Base-by-base conservation (phyloP, 768 basidiomycete species). In the Crepidotus variabilis region DNA sequence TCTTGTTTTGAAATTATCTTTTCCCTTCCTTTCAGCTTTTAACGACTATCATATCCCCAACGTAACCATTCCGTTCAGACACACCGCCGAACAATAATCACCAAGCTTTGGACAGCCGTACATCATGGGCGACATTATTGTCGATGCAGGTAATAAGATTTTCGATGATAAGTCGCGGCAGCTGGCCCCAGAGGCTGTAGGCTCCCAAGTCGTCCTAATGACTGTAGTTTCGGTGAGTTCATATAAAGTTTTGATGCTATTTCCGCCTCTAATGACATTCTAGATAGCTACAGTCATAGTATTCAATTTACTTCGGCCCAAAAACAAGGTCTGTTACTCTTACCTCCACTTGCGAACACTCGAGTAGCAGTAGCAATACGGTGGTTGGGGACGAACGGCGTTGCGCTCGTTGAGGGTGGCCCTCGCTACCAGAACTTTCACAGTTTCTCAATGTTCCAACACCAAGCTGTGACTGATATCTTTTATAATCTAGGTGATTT, bases 261-360 rank as follows among this genome's bases (percentile, higher is more conserved):
- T 43, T 9, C 36, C 34, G 56, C 35, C 48, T 8, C 28, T 28
- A 28, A 28, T 28, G 28, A 8, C 28, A 28, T 48, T 28, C 34
- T 57, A 90, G 89, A 66, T 82, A 45, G 79, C 76, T 58, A 90
- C 90, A 16, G 73, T 92, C 49, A 59, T 92, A 47, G 73, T 80
- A 36, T 98, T 98, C 75, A 95, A 94, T 63, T 33, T 81, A 54
- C 69, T 98, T 49, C 86, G 96, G 35, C 96, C 96, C 11, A 85
- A 86, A 62, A 95, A 97, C 78, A 93, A 91, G 80, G 90, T 86
- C 65, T 36, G 69, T 64, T 13, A 9, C 43, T 47, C 14, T n/a
- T 34, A 51, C 52, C 13, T 18, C 23, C 6, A 50, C 43, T 28
- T 18, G 22, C 16, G 1, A 11, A 1, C 2, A 1, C 39, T 24